Conservation (phyloP, 306 rosid species). For the Dalbergia cultrata region DNA sequence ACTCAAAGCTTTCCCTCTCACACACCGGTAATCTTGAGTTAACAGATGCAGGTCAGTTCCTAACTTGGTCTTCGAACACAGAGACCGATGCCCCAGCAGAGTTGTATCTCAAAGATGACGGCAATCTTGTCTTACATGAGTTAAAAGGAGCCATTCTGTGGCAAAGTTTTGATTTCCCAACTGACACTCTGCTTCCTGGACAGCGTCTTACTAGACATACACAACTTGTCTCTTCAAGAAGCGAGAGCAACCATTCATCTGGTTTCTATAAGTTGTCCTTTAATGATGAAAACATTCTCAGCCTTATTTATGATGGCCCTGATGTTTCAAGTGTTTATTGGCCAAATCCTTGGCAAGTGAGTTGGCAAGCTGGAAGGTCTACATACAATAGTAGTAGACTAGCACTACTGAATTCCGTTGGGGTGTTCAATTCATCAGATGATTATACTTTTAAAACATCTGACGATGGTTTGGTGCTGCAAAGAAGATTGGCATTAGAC, state of each 20-base stretch:
- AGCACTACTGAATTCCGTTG: constrained; percentile 31
- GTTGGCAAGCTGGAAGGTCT: constrained; percentile 24
- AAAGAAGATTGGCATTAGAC: constrained; percentile 44
- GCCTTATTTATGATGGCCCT: constrained; percentile 42
- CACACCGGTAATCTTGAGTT: constrained; percentile 40
- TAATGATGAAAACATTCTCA: constrained; percentile 38
- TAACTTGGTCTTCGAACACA: constrained; percentile 47
- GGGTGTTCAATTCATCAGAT: constrained; percentile 24
- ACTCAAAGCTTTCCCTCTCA: constrained; percentile 51
- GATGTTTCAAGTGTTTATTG: constrained; percentile 38
- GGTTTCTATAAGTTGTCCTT: constrained; percentile 52
- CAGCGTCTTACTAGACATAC: constrained; percentile 47
- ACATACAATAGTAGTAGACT: constrained; percentile 29
- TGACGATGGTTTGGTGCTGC: constrained; percentile 45
- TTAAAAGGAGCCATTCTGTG: constrained; percentile 38
- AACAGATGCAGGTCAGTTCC: constrained; percentile 19
- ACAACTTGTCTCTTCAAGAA: constrained; percentile 45
- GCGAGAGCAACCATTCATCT: constrained; percentile 24
- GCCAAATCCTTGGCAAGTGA: constrained; percentile 13
- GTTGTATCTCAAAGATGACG: constrained; percentile 43
- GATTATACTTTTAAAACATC: neutral
- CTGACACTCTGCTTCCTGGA: constrained; percentile 57
- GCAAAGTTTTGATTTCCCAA: constrained; percentile 61
- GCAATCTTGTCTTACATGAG: constrained; percentile 54
- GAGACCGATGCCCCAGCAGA: neutral